A percentile compares a stretch with the other conserved stretches of the same genome.
phyloP scores from a whole-genome alignment of 805 yeast species.

The Candida nanaspora region DNA sequence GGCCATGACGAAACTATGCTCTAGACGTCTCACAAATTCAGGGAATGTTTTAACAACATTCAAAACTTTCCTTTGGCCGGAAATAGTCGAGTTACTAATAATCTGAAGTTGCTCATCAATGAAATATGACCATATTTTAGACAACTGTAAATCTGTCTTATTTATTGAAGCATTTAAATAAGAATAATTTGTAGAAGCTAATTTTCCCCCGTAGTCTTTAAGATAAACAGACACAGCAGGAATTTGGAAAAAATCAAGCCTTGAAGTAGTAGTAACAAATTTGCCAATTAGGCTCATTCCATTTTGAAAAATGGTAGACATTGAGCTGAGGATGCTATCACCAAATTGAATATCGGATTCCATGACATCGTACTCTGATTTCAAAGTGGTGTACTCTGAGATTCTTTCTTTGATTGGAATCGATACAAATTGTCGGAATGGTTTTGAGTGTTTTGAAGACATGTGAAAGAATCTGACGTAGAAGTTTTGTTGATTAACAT shows the following conservation, averaged over 20 bases:
- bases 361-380: slow-evolving; percentile 2
- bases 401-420: slow-evolving; percentile 17
- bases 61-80: slow-evolving; percentile 23
- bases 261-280: slow-evolving; percentile 25
- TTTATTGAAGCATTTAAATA: slow-evolving; percentile 44
- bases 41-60: slow-evolving; percentile 42
- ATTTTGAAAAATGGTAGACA: slow-evolving; percentile 23
- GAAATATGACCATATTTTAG: slow-evolving; percentile 51
- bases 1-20: slow-evolving; percentile 16
- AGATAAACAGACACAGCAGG: slow-evolving; percentile 36
- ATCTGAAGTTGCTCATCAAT: slow-evolving; percentile 44
- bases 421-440: slow-evolving; percentile 38
- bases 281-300: slow-evolving; percentile 23
- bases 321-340: slow-evolving; percentile 19
- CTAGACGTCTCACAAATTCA: slow-evolving; percentile 34
- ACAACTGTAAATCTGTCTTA: slow-evolving; percentile 44
- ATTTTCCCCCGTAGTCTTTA: slow-evolving; percentile 29
- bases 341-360: slow-evolving; percentile 26
- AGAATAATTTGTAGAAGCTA: slow-evolving; percentile 56
- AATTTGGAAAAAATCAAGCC: slow-evolving; percentile 31
- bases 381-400: slow-evolving; percentile 6
- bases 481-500: slow-evolving; percentile 40
- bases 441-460: slow-evolving; percentile 27
- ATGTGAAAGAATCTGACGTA: slow-evolving; percentile 37
- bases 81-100: slow-evolving; percentile 28